Conservation (phyloP, 2,329 filamentous ascomycete genomes). For the Thelonectria rubi region DNA sequence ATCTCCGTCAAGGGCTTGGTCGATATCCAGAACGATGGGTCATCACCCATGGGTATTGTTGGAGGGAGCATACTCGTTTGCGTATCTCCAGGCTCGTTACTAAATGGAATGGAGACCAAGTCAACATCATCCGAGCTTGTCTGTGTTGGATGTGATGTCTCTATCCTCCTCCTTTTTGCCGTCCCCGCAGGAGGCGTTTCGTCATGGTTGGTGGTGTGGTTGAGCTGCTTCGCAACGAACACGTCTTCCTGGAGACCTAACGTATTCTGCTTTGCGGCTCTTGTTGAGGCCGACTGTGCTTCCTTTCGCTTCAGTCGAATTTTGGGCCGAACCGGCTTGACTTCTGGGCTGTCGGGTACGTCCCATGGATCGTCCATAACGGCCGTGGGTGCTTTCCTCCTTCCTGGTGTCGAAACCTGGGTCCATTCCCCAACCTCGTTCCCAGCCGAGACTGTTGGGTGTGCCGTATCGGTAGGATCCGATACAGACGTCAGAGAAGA, state of each 20-base stretch:
- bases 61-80: conserved; percentile 42
- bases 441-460: conserved; percentile 22
- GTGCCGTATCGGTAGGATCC: conserved; percentile 39
- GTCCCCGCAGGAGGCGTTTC: conserved; percentile 16
- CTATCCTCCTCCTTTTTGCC: conserved; percentile 39
- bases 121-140: conserved; percentile 39
- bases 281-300: conserved; percentile 7
- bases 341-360: conserved; percentile 55
- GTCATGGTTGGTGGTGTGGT: neutral
- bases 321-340: conserved; percentile 23
- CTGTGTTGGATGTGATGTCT: conserved; percentile 22
- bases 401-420: conserved; percentile 47
- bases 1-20: conserved; percentile 48
- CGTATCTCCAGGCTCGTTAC: conserved; percentile 28
- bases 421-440: conserved; percentile 42
- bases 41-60: conserved; percentile 37
- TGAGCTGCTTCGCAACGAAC: neutral
- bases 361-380: conserved; percentile 53
- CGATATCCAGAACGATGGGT: conserved; percentile 47
- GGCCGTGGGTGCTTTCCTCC: conserved; percentile 35
- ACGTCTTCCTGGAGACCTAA: neutral
- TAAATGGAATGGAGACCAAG: conserved; percentile 40
- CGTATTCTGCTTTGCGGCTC: neutral
- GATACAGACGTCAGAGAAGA: conserved; percentile 42
- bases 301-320: conserved; percentile 30